Conservation (phyloP, 805 yeast genomes). For the Candida qinlingensis region DNA sequence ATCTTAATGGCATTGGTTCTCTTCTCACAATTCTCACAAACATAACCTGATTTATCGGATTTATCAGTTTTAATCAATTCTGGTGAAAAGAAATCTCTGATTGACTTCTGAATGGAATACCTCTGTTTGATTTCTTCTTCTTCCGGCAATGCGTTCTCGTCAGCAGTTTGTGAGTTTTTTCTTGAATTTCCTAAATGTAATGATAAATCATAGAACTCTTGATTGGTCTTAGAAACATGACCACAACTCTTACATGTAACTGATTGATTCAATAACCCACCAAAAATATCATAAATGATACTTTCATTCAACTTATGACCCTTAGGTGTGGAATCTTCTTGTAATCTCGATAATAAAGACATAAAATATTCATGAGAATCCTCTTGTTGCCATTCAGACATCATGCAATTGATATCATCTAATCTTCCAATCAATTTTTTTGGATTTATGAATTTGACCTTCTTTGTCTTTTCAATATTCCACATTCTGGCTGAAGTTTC, state of each 20-base stretch:
- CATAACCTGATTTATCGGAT: constrained; percentile 70
- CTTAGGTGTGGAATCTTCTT: constrained; percentile 88
- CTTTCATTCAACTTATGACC: constrained; percentile 81
- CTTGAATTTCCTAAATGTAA: constrained; percentile 49
- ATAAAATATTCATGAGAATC: constrained; percentile 96
- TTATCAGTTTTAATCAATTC: constrained; percentile 70
- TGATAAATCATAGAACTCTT: constrained; percentile 90
- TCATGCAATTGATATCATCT: constrained; percentile 88
- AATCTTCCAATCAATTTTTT: constrained; percentile 63
- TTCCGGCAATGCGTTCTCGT: constrained; percentile 6
- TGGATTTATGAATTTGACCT: constrained; percentile 60
- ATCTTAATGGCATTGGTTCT: constrained; percentile 74
- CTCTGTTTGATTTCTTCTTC: constrained; percentile 26
- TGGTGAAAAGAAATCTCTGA: constrained; percentile 75
- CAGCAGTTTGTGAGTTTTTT: constrained; percentile 11
- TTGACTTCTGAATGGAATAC: constrained; percentile 69
- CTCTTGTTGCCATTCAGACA: constrained; percentile 97
- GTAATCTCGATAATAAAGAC: constrained; percentile 83
- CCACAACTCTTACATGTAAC: constrained; percentile 82
- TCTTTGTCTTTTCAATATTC: constrained; percentile 37
- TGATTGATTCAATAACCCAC: constrained; percentile 80
- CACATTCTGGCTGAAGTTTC: constrained; percentile 68
- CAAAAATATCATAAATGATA: constrained; percentile 87
- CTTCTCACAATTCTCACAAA: constrained; percentile 80
- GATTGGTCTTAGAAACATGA: constrained; percentile 80